Base-by-base conservation (phyloP, 1,284 basidiomycete species). In the Fomitopsis pinicola region DNA sequence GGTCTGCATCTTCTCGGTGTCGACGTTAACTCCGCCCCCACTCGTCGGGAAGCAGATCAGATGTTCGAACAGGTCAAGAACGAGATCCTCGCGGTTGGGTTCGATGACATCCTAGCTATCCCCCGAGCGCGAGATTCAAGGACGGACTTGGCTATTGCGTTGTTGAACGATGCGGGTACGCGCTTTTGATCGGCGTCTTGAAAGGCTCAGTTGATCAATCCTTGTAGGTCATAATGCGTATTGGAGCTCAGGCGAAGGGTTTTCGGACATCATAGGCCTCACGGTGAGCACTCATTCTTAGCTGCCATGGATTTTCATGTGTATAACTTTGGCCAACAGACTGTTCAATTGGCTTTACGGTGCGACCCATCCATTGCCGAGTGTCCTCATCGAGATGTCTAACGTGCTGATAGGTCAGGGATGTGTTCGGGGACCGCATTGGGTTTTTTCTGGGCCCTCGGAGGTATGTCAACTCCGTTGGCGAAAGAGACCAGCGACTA, bases 371-470 rank as follows among this genome's bases (percentile, higher is more conserved):
- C 3, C n/a, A 12, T 26, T 36, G 17, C 15, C 22, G 19, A 28
- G 33, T 58, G 30, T 10, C 22, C 42, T 38, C 22, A 48, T 60
- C 61, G 19, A 54, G 36, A 61, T 12, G 61, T 42, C 12, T 50
- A 22, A 50, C 3, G 12, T 57, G 60, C 62, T 42, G 8, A 59
- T 38, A 88, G 86, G 35, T 82, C 79, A 61, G 88, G 87, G 2
- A 86, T 90, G 77, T 80, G 84, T 42, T 80, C 86, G 22, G 86
- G 86, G 10, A 85, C 86, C 12, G 82, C 86, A 0, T 71, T 87
- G 12, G 87, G 87, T 5, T 87, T 90, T 69, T 86, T 89, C 68
- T 89, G 85, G 85, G 82, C 82, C n/a, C 70, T 88, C 6, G 83
- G 81, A 72, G 84, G 86, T 86, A 65, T 33, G 72, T 65, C 22